These are phyloP conservation scores for Conticribra weissflogii DNA, from an alignment of 108 stramenopile genomes.

Conservation along the genomic window DNA sequence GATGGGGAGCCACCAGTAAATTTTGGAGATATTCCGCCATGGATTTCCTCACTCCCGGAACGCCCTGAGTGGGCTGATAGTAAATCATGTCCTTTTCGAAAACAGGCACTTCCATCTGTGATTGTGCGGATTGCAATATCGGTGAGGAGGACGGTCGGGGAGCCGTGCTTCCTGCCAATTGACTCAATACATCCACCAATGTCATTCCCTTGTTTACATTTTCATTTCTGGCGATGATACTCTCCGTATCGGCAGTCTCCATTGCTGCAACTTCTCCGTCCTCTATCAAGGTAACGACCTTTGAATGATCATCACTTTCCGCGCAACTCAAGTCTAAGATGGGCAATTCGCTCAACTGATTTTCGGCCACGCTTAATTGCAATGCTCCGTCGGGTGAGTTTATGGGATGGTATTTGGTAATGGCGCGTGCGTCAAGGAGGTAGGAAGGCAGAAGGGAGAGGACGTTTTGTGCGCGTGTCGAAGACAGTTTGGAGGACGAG, in stretches of 20 bases:
- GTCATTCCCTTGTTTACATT: background rate
- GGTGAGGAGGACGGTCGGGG: background rate
- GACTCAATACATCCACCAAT: slow-evolving; percentile 32
- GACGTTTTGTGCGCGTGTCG: slow-evolving; percentile 53
- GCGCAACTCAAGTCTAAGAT: no score
- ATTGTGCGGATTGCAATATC: background rate
- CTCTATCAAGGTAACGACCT: slow-evolving; percentile 3
- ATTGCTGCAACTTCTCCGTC: slow-evolving; percentile 1
- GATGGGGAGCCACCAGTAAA: slow-evolving; percentile 38
- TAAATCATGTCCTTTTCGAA: slow-evolving; percentile 80
- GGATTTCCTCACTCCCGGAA: slow-evolving; percentile 48
- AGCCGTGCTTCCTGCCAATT: slow-evolving; percentile 17
- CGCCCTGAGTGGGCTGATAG: slow-evolving; percentile 86
- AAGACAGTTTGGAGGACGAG: slow-evolving; percentile 10
- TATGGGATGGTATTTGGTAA: slow-evolving; percentile 52
- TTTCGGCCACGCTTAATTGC: slow-evolving; percentile 83
- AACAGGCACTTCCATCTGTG: background rate
- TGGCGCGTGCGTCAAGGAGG: slow-evolving; percentile 72
- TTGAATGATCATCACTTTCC: no score
- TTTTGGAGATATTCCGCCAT: slow-evolving; percentile 67
- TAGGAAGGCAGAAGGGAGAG: slow-evolving; percentile 68
- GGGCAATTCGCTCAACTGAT: slow-evolving; percentile 81
- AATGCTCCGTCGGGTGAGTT: slow-evolving; percentile 67
- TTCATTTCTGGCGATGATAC: background rate
- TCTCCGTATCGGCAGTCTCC: slow-evolving; percentile 1